A percentile compares a stretch with the other conserved stretches of the same genome.
These are phyloP conservation scores for Metschnikowia kofuensis DNA, from an alignment of 805 yeast genomes.

Conservation along the genomic window DNA sequence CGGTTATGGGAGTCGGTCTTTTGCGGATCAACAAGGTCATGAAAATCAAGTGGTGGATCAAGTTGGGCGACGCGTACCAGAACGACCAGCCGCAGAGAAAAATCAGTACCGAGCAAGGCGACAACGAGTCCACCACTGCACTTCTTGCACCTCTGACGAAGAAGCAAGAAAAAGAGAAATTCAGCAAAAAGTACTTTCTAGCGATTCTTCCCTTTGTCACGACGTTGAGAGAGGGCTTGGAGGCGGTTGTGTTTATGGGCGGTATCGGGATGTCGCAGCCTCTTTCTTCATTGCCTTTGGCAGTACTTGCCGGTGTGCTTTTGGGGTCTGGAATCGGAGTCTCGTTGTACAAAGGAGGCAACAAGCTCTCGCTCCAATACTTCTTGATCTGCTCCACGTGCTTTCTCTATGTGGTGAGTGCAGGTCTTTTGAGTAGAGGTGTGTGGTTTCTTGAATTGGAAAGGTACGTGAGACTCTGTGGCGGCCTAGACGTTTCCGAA, in stretches of 20 bases:
- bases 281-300: slow-evolving; percentile 19
- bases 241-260: slow-evolving; percentile 63
- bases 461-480: slow-evolving; percentile 35
- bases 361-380: slow-evolving; percentile 40
- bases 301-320: slow-evolving; percentile 26
- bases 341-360: slow-evolving; percentile 38
- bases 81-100: slow-evolving; percentile 12
- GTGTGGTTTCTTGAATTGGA: slow-evolving; percentile 45
- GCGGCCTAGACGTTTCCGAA: slow-evolving; percentile 41
- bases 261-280: slow-evolving; percentile 27
- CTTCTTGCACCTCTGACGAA: slow-evolving; percentile 1
- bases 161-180: slow-evolving; percentile 7
- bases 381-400: slow-evolving; percentile 39
- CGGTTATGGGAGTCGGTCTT: slow-evolving; percentile 83
- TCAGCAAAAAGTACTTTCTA: slow-evolving; percentile 24
- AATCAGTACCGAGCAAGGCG: background rate
- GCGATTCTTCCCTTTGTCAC: slow-evolving; percentile 28
- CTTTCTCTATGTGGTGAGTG: slow-evolving; percentile 42
- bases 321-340: slow-evolving; percentile 35
- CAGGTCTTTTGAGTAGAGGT: slow-evolving; percentile 44
- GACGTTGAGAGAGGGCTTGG: slow-evolving; percentile 38
- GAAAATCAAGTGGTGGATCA: slow-evolving; percentile 73
- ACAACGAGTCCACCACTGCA: slow-evolving; percentile 4
- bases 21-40: slow-evolving; percentile 71
- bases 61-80: slow-evolving; percentile 40